Evolutionary conservation across 306 rosid species (phyloP).

Genomic region (Quillaja saponaria): DNA sequence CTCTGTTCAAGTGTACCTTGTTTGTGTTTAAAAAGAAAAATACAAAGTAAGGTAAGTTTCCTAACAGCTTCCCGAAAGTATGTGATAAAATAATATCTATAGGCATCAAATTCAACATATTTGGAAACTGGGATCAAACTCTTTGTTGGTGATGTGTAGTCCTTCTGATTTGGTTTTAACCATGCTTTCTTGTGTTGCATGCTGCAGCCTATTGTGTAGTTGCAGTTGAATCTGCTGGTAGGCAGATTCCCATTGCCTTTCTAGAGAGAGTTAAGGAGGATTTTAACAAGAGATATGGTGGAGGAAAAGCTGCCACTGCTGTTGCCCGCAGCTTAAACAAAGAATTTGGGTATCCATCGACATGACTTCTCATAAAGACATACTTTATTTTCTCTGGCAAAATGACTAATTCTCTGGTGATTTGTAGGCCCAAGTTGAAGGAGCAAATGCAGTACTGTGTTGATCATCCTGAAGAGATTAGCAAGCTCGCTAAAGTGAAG

Average conservation of each 20-base stretch:
- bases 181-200: conserved; percentile 23
- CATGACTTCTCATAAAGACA: not conserved
- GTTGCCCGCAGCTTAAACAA: conserved; percentile 58
- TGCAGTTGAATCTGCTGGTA: conserved; percentile 81
- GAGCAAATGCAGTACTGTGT: conserved; percentile 92
- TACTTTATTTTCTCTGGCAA: not conserved
- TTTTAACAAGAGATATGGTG: conserved; percentile 73
- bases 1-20: no score
- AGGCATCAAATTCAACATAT: no score
- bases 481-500: conserved; percentile 93
- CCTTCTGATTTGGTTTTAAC: conserved; percentile 6
- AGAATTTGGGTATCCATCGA: conserved; percentile 73
- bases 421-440: conserved; percentile 73
- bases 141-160: no score
- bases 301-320: conserved; percentile 90
- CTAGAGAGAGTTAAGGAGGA: conserved; percentile 86
- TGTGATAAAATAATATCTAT: no score
- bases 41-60: no score
- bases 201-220: conserved; percentile 84
- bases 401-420: not conserved
- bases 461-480: conserved; percentile 97
- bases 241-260: conserved; percentile 86
- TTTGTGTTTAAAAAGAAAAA: no score
- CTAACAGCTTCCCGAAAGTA: no score
- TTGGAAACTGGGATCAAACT: no score